These are phyloP conservation scores for Podosphaera fusca DNA, from an alignment of 2,329 filamentous ascomycete species.

Conservation along the genomic window DNA sequence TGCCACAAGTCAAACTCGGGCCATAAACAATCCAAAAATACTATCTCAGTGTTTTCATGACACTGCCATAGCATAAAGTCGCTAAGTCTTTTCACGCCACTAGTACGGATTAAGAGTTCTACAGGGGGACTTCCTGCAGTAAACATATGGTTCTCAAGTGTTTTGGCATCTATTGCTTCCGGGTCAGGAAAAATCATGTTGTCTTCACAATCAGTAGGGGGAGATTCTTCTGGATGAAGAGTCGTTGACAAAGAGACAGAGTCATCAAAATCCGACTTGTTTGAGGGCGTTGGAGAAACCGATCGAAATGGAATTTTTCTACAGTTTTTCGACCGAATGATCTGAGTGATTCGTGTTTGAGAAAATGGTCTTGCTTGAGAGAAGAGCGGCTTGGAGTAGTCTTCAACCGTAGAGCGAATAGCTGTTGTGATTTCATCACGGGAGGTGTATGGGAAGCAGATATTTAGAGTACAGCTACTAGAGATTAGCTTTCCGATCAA, in stretches of 20 bases:
- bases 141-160: conserved; percentile 67
- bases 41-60: conserved; percentile 75
- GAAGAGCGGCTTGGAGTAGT: conserved; percentile 52
- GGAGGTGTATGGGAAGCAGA: conserved; percentile 95
- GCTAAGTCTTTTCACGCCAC: conserved; percentile 74
- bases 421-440: conserved; percentile 85
- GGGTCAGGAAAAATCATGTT: conserved; percentile 39
- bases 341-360: conserved; percentile 65
- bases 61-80: conserved; percentile 99
- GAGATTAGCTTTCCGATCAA: conserved; percentile 3
- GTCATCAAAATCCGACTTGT: conserved; percentile 21
- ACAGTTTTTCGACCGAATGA: conserved; percentile 49
- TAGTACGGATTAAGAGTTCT: conserved; percentile 78
- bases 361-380: conserved; percentile 54
- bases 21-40: conserved; percentile 83
- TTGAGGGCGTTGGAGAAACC: conserved; percentile 26
- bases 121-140: conserved; percentile 68
- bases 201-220: conserved; percentile 9
- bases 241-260: conserved; percentile 38
- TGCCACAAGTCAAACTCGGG: conserved; percentile 88
- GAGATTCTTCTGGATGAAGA: conserved; percentile 14
- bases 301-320: conserved; percentile 9
- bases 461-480: conserved; percentile 48
- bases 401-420: conserved; percentile 65
- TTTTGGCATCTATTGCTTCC: conserved; percentile 67